Conservation (phyloP, 2,329 filamentous ascomycete species). For the Clonostachys chloroleuca region DNA sequence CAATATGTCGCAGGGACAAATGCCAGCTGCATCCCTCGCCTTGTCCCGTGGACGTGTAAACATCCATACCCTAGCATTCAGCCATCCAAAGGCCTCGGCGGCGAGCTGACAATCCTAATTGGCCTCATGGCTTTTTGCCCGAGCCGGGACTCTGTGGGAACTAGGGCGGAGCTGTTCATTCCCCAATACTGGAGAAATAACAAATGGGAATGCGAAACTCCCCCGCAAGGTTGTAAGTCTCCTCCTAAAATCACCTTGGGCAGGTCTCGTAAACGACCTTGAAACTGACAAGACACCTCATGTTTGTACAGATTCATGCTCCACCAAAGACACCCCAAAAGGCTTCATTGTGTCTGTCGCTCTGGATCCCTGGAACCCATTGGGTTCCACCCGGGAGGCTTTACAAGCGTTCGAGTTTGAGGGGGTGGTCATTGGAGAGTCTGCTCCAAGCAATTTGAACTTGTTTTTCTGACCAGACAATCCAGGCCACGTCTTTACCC, state of each 20-base stretch:
- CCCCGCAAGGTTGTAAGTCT: constrained; percentile 18
- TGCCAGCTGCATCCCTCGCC: constrained; percentile 29
- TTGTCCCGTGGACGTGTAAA: constrained; percentile 26
- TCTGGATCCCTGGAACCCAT: constrained; percentile 18
- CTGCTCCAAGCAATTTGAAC: not conserved
- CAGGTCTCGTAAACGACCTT: not conserved
- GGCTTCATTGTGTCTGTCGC: constrained; percentile 27
- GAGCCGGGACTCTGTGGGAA: not conserved
- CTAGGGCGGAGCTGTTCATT: constrained; percentile 14
- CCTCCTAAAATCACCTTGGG: not conserved
- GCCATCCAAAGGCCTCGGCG: constrained; percentile 24
- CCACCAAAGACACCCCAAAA: constrained; percentile 14
- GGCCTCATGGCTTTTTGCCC: constrained; percentile 31
- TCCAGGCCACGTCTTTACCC: too few relatives aligned
- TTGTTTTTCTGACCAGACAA: too few relatives aligned
- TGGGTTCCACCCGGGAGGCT: constrained; percentile 13
- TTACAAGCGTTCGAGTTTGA: constrained; percentile 18
- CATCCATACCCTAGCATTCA: not conserved
- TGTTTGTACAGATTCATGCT: constrained; percentile 11
- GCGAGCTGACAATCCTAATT: constrained; percentile 29
- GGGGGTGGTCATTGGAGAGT: constrained; percentile 13
- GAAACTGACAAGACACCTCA: not conserved
- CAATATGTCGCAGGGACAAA: constrained; percentile 21
- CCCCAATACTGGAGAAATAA: constrained; percentile 14
- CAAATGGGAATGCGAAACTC: constrained; percentile 11